phyloP scores from a whole-genome alignment of 768 basidiomycete species.

The Neoboletus subvelutipes region DNA sequence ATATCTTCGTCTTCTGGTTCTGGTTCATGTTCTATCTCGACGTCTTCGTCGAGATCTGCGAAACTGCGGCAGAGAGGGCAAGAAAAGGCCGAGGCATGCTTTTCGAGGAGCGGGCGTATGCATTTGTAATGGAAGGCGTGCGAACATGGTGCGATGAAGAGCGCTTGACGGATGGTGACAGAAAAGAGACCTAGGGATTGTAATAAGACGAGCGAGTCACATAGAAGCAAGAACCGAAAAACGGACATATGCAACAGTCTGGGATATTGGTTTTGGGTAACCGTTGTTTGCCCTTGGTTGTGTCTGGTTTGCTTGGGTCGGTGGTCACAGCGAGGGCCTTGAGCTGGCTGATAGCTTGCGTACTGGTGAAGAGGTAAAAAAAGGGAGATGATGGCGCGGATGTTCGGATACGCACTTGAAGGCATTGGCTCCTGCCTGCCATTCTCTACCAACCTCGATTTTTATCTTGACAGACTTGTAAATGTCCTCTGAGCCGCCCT shows the following conservation, averaged over 20 bases:
- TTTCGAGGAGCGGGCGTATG: constrained; percentile 83
- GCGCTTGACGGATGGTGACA: constrained; percentile 90
- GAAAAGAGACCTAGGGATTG: constrained; percentile 59
- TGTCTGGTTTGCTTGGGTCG: constrained; percentile 17
- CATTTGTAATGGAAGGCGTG: constrained; percentile 98
- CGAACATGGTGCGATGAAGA: constrained; percentile 97
- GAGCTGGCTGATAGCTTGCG: constrained; percentile 78
- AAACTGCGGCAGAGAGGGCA: constrained; percentile 95
- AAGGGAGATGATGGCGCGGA: background rate
- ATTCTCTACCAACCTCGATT: constrained; percentile 86
- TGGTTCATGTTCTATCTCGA: constrained; percentile 61
- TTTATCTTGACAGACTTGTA: constrained; percentile 97
- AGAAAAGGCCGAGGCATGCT: constrained; percentile 91
- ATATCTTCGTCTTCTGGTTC: constrained; percentile 31
- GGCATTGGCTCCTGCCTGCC: constrained; percentile 84
- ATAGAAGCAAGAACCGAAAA: background rate
- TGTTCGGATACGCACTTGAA: constrained; percentile 65
- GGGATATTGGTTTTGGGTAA: constrained; percentile 49
- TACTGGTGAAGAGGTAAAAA: constrained; percentile 38
- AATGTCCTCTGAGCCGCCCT: constrained; percentile 95
- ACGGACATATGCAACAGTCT: constrained; percentile 93
- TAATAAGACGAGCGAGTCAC: background rate
- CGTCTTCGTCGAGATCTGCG: constrained; percentile 94
- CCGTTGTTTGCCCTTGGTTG: constrained; percentile 24
- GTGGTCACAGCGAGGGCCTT: constrained; percentile 57